These are phyloP conservation scores for Epichloe scottii DNA, from an alignment of 2,329 filamentous ascomycete genomes.

Conservation along the genomic window DNA sequence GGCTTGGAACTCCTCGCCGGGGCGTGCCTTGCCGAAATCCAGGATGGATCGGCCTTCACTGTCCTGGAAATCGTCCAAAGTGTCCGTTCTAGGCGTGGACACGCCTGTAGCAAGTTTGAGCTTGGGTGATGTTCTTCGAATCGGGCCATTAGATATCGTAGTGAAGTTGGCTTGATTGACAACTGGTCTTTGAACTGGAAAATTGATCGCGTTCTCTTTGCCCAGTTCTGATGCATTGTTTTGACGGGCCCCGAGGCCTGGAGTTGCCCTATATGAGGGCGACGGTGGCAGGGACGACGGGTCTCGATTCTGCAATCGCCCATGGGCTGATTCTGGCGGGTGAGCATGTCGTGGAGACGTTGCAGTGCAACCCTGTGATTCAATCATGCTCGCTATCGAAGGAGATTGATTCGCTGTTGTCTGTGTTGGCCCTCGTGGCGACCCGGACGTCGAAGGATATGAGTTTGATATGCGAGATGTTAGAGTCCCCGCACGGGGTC, in stretches of 20 bases:
- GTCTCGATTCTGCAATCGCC: constrained; percentile 23
- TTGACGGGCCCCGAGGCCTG: constrained; percentile 20
- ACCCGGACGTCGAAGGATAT: constrained; percentile 31
- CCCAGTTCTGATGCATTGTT: constrained; percentile 23
- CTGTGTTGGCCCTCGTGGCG: constrained; percentile 33
- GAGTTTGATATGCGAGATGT: constrained; percentile 37
- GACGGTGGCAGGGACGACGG: constrained; percentile 28
- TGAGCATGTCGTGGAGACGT: constrained; percentile 17
- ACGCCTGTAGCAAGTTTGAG: constrained; percentile 29
- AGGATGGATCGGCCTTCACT: constrained; percentile 42
- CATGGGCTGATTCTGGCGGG: constrained; percentile 16
- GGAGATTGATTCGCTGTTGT: constrained; percentile 44
- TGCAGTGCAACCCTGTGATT: constrained; percentile 29
- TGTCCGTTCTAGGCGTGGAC: constrained; percentile 36
- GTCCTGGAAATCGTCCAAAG: constrained; percentile 33
- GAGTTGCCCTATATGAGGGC: constrained; percentile 24
- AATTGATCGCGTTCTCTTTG: constrained; percentile 20
- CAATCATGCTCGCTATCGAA: constrained; percentile 81
- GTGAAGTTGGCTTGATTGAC: constrained; percentile 28
- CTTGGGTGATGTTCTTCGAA: constrained; percentile 35
- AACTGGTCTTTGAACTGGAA: constrained; percentile 17
- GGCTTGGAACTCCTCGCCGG: constrained; percentile 45
- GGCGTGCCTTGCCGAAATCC: constrained; percentile 46
- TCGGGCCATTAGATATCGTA: constrained; percentile 26
- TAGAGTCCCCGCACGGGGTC: constrained; percentile 52